Conservation (phyloP, 2,329 filamentous ascomycete genomes). For the Trichoderma endophyticum region DNA sequence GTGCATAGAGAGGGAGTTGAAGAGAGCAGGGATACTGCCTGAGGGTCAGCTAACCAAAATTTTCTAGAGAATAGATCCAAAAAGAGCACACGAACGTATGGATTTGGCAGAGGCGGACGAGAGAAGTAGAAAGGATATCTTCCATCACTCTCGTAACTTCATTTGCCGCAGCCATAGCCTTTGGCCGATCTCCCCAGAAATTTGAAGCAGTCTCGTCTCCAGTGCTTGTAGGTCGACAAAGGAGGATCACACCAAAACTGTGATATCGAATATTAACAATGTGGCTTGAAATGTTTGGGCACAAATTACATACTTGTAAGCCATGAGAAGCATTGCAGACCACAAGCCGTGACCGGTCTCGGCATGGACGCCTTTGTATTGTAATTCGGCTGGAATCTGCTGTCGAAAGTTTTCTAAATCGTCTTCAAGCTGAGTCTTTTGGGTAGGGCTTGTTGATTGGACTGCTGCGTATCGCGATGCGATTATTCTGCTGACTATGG, state of each 20-base stretch:
- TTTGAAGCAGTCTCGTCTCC: not conserved
- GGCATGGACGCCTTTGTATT: not conserved
- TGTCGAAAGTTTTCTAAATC: not conserved
- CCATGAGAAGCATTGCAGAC: constrained; percentile 5
- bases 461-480: not conserved
- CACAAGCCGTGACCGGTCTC: not conserved
- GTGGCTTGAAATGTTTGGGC: not conserved
- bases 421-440: not conserved
- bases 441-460: not conserved
- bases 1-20: not conserved
- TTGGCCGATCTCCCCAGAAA: constrained; percentile 1
- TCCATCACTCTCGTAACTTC: constrained; percentile 4
- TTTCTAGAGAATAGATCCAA: not conserved
- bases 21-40: not conserved
- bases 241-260: not conserved
- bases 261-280: not conserved
- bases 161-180: not conserved
- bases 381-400: not conserved
- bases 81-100: not conserved
- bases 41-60: not conserved
- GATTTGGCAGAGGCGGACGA: not conserved
- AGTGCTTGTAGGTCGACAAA: not conserved
- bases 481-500: not conserved
- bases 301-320: not conserved
- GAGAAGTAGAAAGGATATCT: not conserved